Evolutionary conservation across 768 basidiomycete species (phyloP).

Genomic region (Naganishia kalamii): DNA sequence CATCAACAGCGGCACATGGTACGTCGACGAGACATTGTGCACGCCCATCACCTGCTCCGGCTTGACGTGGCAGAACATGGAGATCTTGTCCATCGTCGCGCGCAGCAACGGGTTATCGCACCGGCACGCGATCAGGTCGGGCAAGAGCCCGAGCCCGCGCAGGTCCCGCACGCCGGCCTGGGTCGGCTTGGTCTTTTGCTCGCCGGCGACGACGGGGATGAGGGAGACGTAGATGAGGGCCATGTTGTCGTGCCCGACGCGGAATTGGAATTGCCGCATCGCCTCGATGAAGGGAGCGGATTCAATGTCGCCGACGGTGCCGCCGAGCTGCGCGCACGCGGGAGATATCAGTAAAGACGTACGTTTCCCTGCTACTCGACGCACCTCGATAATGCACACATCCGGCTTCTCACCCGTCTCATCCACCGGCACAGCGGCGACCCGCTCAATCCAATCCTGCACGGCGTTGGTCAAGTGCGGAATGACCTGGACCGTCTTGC

Average conservation of each 20-base stretch:
- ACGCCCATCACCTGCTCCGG: slow-evolving; percentile 81
- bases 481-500: slow-evolving; percentile 95
- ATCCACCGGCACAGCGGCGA: slow-evolving; percentile 89
- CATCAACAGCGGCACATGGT: slow-evolving; percentile 89
- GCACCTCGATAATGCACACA: slow-evolving; percentile 93
- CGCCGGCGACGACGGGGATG: slow-evolving; percentile 97
- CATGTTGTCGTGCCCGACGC: slow-evolving; percentile 92
- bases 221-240: slow-evolving; percentile 94
- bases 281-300: slow-evolving; percentile 97
- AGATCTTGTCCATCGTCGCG: slow-evolving; percentile 88
- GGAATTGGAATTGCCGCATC: slow-evolving; percentile 99
- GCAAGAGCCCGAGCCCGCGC: slow-evolving; percentile 82
- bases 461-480: slow-evolving; percentile 95
- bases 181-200: slow-evolving; percentile 98
- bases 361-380: slow-evolving; percentile 30
- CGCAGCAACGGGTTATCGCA: slow-evolving; percentile 72
- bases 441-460: slow-evolving; percentile 96
- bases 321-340: slow-evolving; percentile 65
- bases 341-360: not conserved
- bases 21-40: slow-evolving; percentile 92
- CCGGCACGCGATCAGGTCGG: slow-evolving; percentile 96
- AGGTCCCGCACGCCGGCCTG: slow-evolving; percentile 93
- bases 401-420: slow-evolving; percentile 88
- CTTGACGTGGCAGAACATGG: slow-evolving; percentile 97
- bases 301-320: slow-evolving; percentile 97